These are phyloP conservation scores for Pleurotus tuoliensis DNA, from an alignment of 768 basidiomycete species.

Conservation along the genomic window DNA sequence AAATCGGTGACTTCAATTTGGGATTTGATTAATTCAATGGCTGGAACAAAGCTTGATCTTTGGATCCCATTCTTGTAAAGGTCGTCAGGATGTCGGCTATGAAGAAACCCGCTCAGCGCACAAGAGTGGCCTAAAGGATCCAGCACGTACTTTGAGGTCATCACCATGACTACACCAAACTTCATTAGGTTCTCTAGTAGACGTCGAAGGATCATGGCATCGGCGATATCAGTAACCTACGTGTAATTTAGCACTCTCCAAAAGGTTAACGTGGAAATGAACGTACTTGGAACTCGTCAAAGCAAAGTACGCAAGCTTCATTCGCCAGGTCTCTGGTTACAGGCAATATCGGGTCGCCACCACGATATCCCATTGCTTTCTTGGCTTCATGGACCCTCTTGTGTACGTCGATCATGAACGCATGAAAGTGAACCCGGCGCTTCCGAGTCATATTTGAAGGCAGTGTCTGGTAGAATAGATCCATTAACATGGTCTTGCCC, in stretches of 20 bases:
- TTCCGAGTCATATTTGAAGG: constrained; percentile 63
- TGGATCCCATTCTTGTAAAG: constrained; percentile 99
- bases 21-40: constrained; percentile 89
- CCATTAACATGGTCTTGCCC: constrained; percentile 99
- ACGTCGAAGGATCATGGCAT: constrained; percentile 95
- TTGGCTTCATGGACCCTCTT: constrained; percentile 87
- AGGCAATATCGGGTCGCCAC: constrained; percentile 81
- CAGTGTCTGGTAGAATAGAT: constrained; percentile 87
- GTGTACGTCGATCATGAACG: constrained; percentile 99
- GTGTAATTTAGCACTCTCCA: not conserved
- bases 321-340: constrained; percentile 85
- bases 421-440: constrained; percentile 94
- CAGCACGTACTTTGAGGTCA: constrained; percentile 91
- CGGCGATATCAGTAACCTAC: constrained; percentile 94
- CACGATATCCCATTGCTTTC: constrained; percentile 57
- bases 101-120: not conserved
- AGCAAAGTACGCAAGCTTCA: constrained; percentile 84
- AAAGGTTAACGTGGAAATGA: constrained; percentile 1
- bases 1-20: constrained; percentile 88
- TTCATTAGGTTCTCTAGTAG: constrained; percentile 83
- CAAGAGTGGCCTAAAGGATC: constrained; percentile 1
- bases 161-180: constrained; percentile 88
- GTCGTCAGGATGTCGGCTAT: constrained; percentile 93
- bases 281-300: constrained; percentile 95
- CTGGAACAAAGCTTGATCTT: constrained; percentile 88